A percentile compares a stretch with the other conserved stretches of the same genome.
phyloP scores from a whole-genome alignment of 257 asterid species.

The Ocimum tenuiflorum region DNA sequence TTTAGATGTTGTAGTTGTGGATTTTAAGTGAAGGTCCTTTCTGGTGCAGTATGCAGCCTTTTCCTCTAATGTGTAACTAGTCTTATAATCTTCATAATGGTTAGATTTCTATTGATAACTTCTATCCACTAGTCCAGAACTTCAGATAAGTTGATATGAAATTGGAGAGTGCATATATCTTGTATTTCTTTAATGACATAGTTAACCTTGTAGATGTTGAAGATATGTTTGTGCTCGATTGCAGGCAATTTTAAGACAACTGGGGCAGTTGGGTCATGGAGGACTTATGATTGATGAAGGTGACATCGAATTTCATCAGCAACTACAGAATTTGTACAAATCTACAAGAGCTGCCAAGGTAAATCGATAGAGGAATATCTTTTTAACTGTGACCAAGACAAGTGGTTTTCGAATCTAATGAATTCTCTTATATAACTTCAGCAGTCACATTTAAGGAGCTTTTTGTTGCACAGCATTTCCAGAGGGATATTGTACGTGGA shows the following conservation, averaged over 20 bases:
- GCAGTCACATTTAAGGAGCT: constrained; percentile 56
- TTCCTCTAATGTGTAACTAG: too few species aligned
- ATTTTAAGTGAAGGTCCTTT: background rate
- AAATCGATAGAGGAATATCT: constrained; percentile 19
- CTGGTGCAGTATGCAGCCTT: too few species aligned
- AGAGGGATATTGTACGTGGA: constrained; percentile 83
- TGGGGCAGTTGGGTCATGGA: constrained; percentile 84
- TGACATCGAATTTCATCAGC: constrained; percentile 61
- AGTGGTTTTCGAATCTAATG: constrained; percentile 36
- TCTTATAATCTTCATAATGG: too few species aligned
- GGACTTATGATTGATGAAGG: constrained; percentile 64
- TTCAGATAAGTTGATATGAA: too few species aligned
- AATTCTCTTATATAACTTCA: constrained; percentile 38
- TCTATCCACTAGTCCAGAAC: too few species aligned
- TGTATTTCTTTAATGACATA: too few species aligned
- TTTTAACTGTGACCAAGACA: background rate
- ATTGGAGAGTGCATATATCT: too few species aligned
- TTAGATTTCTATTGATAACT: too few species aligned
- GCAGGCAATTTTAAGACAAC: constrained; percentile 82
- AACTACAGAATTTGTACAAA: constrained; percentile 67
- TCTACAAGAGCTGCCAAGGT: constrained; percentile 95
- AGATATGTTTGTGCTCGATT: background rate
- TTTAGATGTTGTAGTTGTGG: too few species aligned
- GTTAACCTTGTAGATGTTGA: too few species aligned
- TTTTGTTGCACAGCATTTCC: constrained; percentile 93